phyloP scores from a whole-genome alignment of 2,329 filamentous ascomycete genomes.

The Aspergillus chevalieri region DNA sequence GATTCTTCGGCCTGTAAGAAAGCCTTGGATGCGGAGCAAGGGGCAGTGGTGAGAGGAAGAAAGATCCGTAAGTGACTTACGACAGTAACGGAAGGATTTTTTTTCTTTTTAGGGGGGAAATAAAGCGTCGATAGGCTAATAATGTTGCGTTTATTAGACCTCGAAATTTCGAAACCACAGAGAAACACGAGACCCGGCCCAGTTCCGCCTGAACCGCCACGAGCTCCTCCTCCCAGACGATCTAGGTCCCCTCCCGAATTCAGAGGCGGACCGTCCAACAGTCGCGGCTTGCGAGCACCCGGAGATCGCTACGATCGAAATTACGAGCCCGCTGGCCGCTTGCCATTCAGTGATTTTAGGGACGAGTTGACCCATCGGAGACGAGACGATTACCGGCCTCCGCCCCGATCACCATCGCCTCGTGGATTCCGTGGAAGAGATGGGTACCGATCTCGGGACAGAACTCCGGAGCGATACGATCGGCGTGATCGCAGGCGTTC shows the following conservation, averaged over 20 bases:
- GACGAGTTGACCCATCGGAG: slow-evolving; percentile 42
- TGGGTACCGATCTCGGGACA: slow-evolving; percentile 50
- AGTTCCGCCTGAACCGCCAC: slow-evolving; percentile 32
- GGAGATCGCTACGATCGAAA: slow-evolving; percentile 42
- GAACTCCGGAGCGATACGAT: slow-evolving; percentile 47
- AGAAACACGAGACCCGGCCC: slow-evolving; percentile 61
- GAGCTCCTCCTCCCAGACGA: slow-evolving; percentile 42
- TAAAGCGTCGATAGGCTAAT: not conserved
- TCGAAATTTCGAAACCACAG: slow-evolving; percentile 70
- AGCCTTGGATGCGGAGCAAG: slow-evolving; percentile 74
- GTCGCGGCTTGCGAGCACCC: slow-evolving; percentile 24
- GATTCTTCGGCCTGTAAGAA: slow-evolving; percentile 65
- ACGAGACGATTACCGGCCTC: slow-evolving; percentile 61
- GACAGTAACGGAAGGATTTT: not conserved
- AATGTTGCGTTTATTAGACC: slow-evolving; percentile 7
- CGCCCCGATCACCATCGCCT: slow-evolving; percentile 53
- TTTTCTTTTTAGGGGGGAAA: not conserved
- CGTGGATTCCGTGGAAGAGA: slow-evolving; percentile 58
- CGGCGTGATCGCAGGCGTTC: slow-evolving; percentile 58
- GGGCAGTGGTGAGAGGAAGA: slow-evolving; percentile 74
- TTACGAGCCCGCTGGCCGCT: slow-evolving; percentile 26
- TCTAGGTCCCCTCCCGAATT: slow-evolving; percentile 61
- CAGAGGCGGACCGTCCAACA: slow-evolving; percentile 30
- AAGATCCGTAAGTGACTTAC: slow-evolving; percentile 70
- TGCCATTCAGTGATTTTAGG: slow-evolving; percentile 44